phyloP scores from a whole-genome alignment of 176 grass and related monocot species.

The Triticum turgidum region DNA sequence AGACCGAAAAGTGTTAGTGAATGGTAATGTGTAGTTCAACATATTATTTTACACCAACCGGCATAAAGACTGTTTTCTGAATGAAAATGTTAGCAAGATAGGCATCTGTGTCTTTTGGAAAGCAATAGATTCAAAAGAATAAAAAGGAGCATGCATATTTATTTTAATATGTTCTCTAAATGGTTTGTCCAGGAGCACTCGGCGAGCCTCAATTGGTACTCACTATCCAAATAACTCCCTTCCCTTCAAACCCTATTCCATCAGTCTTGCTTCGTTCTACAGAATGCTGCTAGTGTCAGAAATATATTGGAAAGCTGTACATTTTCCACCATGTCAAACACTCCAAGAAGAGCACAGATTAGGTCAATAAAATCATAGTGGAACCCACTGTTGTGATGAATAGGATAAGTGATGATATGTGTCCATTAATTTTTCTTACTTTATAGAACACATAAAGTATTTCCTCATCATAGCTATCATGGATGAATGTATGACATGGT shows the following conservation, averaged over 20 bases:
- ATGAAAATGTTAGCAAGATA: not conserved
- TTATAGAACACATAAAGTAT: slow-evolving; percentile 10
- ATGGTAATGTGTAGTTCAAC: slow-evolving; percentile 9
- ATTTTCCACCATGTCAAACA: not conserved
- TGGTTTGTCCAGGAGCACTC: not conserved
- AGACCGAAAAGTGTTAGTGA: not conserved
- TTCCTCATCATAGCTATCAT: not conserved
- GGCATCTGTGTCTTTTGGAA: not conserved
- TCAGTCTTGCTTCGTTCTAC: not conserved
- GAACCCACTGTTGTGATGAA: not conserved
- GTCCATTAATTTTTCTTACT: not conserved
- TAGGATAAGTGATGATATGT: slow-evolving; percentile 1
- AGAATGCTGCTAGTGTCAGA: not conserved
- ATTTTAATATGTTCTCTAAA: slow-evolving; percentile 13
- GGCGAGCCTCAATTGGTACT: not conserved
- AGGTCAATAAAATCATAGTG: slow-evolving; percentile 1
- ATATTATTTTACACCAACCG: slow-evolving; percentile 21
- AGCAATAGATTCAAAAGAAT: slow-evolving; percentile 12
- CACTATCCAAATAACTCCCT: not conserved
- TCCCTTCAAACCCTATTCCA: not conserved
- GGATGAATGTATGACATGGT: not conserved
- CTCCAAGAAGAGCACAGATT: not conserved
- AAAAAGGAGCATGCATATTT: not conserved
- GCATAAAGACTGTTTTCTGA: slow-evolving; percentile 2
- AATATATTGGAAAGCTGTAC: not conserved